Evolutionary conservation across 2,329 filamentous ascomycete species (phyloP), one percentile per base, ranked within the genome.

Genomic region (Penicillium concentricum): DNA sequence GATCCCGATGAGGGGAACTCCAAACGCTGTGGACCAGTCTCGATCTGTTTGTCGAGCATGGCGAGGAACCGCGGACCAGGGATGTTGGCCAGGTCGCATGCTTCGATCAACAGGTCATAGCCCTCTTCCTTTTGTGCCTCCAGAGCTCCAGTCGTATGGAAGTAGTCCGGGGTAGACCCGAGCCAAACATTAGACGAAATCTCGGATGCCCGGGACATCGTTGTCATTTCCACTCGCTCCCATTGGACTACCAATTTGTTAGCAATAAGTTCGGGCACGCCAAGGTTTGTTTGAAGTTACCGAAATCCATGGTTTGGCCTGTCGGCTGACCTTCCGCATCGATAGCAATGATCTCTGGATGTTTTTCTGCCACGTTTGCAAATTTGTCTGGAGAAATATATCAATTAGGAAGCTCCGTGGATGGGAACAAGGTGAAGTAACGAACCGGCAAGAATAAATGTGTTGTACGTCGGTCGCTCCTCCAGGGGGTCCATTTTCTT

Each of bases 1-100:
- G 91, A 95, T n/a, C 94, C 94, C 1, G 93, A 97, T 0, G 92
- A 94, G 1, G 93, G 93, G 60, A 97, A 97, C 63, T 96, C 89
- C 51, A 95, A 77, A 61, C 83, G 79, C 58, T 86, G 76, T 15
- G 83, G 76, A 5, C 78, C 75, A 39, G 75, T 76, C 44, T 81
- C 74, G 0, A 82, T 68, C 56, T 82, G 76, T 64, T 88, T 82
- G 30, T 85, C 82, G 55, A 92, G 79, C 49, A 82, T 78, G 56
- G 84, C 81, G 45, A 97, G 78, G 6, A 83, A 81, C n/a, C 81
- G 80, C 0, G 87, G 81, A 59, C 92, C 88, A 0, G 86, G 86
- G 13, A 97, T 81, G 44, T 87, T 86, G 2, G 92, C 92, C 24
- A 92, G 76, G 72, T 99, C 94, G 69, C 84, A 93, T 62, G 93